Evolutionary conservation across 2,329 filamentous ascomycete genomes (phyloP).

Genomic region (Dothideomycetes sp.): DNA sequence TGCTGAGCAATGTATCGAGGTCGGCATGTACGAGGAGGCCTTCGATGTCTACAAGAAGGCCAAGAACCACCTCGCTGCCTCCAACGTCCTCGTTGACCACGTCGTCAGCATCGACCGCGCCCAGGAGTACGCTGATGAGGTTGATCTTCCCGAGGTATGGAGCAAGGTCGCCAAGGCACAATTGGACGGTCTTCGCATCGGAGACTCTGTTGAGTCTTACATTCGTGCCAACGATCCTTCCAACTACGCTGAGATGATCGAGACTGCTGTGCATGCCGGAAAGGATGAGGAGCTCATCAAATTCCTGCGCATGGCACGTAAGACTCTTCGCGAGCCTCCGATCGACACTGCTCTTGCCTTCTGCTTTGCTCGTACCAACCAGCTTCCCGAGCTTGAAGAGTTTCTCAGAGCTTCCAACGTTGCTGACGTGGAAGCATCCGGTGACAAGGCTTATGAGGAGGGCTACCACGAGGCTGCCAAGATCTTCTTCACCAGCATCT

Average conservation of each 20-base stretch:
- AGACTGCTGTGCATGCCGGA: slow-evolving; percentile 85
- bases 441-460: slow-evolving; percentile 95
- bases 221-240: slow-evolving; percentile 87
- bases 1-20: slow-evolving; percentile 82
- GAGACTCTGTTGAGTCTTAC: slow-evolving; percentile 91
- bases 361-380: slow-evolving; percentile 82
- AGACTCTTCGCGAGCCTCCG: slow-evolving; percentile 84
- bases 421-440: slow-evolving; percentile 88
- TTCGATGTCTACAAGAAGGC: slow-evolving; percentile 99
- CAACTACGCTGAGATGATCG: slow-evolving; percentile 93
- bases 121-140: slow-evolving; percentile 87
- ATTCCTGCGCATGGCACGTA: slow-evolving; percentile 91
- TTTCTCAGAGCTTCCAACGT: slow-evolving; percentile 91
- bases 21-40: slow-evolving; percentile 90
- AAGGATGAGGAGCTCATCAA: slow-evolving; percentile 98
- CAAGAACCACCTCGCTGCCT: slow-evolving; percentile 74
- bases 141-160: slow-evolving; percentile 93
- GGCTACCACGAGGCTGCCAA: slow-evolving; percentile 92
- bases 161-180: slow-evolving; percentile 97
- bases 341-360: slow-evolving; percentile 94
- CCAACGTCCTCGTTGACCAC: slow-evolving; percentile 87
- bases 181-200: slow-evolving; percentile 84
- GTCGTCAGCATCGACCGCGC: slow-evolving; percentile 97
- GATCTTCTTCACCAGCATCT: slow-evolving; percentile 97
- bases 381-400: slow-evolving; percentile 87